Evolutionary conservation across 78 protist species (phyloP), one percentile per base, ranked within the genome.

Genomic region (Pigoraptor vietnamica): DNA sequence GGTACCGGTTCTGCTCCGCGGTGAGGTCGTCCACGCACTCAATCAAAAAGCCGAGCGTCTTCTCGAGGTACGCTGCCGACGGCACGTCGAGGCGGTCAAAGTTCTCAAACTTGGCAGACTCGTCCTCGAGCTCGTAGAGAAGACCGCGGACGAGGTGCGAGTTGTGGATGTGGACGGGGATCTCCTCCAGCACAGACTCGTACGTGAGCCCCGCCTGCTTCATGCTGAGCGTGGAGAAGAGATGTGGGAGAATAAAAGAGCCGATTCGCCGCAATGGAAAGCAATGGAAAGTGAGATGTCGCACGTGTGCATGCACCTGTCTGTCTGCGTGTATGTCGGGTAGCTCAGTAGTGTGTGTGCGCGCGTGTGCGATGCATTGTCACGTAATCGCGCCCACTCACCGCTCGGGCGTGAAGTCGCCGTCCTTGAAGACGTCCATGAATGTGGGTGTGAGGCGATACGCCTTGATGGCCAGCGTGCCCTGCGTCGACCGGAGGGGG

Each of bases 121-220:
- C 10, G 67, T 89, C 89, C 33, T 92, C 95, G 84, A 93, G 36
- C 92, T 96, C 96, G 40, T 82, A 92, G 29, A 96, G 95, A 39
- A 96, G 83, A 9, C 95, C 96, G 91, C 94, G 94, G 56, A 93
- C 90, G 9, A 96, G 93, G 40, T 92, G 94, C 39, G 94, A 36
- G 95, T 96, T 96, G 91, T 95, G 95, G 39, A 96, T 94, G 39
- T 33, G 40, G 92, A 96, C 94, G 55, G 98, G 98, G 25, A 95
- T 87, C 92, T 96, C 96, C 40, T 93, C 95, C 40, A 94, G 94
- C 32, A 96, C 91, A 89, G 93, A 94, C 34, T 88, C 82, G 84
- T 94, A 93, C 35, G 91, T 89, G 25, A 96, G 91, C 36, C 93
- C 91, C 32, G 93, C 93, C 40, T 90, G 88, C 91, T 56, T 90